These are phyloP conservation scores for Pythium rhizo-oryzae DNA, from an alignment of 352 stramenopile species.

Conservation along the genomic window DNA sequence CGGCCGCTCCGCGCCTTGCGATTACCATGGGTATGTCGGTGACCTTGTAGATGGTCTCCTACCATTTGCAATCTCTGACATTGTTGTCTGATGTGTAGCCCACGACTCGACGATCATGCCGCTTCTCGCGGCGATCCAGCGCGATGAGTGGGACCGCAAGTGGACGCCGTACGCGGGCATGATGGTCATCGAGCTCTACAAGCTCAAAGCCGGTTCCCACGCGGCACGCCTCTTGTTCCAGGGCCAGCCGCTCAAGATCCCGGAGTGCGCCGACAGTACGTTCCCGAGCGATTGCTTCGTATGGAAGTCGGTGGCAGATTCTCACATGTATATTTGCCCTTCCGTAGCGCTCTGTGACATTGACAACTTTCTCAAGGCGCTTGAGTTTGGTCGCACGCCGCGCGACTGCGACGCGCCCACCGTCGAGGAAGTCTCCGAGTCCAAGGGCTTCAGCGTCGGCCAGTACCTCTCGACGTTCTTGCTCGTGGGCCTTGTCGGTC, in stretches of 20 bases:
- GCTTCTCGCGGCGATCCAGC: constrained; percentile 69
- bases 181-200: constrained; percentile 82
- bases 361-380: constrained; percentile 54
- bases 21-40: constrained; percentile 69
- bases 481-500: constrained; percentile 58
- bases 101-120: constrained; percentile 90
- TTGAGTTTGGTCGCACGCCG: constrained; percentile 58
- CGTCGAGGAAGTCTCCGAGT: constrained; percentile 11
- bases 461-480: constrained; percentile 61
- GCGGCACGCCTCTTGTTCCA: constrained; percentile 75
- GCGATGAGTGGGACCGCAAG: constrained; percentile 76
- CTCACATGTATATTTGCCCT: neutral
- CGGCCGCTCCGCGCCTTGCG: constrained; percentile 56
- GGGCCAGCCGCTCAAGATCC: constrained; percentile 66
- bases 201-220: constrained; percentile 59
- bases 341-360: constrained; percentile 61
- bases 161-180: constrained; percentile 87
- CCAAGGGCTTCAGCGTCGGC: constrained; percentile 9
- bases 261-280: constrained; percentile 76
- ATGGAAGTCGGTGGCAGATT: neutral
- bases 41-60: neutral
- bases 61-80: neutral
- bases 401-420: constrained; percentile 54
- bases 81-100: constrained; percentile 26
- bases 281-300: constrained; percentile 6